Percentiles rank a stretch among this genome's conserved stretches.
These are phyloP conservation scores for Cymbomonas tetramitiformis DNA, from an alignment of 139 green algal genomes.

Conservation along the genomic window DNA sequence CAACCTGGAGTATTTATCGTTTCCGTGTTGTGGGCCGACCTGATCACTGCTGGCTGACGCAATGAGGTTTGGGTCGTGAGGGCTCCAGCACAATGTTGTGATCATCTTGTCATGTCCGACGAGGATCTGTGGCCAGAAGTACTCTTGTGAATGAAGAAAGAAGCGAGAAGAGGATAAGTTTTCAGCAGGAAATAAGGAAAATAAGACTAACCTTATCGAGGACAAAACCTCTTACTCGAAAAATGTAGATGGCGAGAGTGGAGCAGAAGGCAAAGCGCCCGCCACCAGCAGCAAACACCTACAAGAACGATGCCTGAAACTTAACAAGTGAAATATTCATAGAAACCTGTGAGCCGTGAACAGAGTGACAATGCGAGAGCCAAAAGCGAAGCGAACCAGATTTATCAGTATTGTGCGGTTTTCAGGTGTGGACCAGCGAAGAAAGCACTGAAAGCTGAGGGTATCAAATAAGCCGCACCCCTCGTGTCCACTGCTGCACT, in stretches of 20 bases:
- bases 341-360: too few species aligned
- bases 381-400: too few species aligned
- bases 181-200: background rate
- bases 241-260: constrained; percentile 20
- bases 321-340: too few species aligned
- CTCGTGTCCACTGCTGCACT: too few species aligned
- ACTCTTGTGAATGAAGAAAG: background rate
- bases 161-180: background rate
- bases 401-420: too few species aligned
- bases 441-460: too few species aligned
- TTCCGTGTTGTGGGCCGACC: too few species aligned
- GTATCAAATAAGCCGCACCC: too few species aligned
- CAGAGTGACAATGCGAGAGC: too few species aligned
- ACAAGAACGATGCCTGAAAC: background rate
- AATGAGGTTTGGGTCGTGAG: constrained; percentile 22
- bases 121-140: constrained; percentile 12
- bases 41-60: constrained; percentile 16
- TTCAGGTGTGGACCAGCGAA: too few species aligned
- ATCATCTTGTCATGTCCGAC: constrained; percentile 24
- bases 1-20: too few species aligned
- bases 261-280: constrained; percentile 17
- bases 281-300: constrained; percentile 2
- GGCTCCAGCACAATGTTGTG: constrained; percentile 21
- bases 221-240: constrained; percentile 4
- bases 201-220: background rate